phyloP scores from a whole-genome alignment of 2,329 filamentous ascomycete species.

The Monosporascus cannonballus region DNA sequence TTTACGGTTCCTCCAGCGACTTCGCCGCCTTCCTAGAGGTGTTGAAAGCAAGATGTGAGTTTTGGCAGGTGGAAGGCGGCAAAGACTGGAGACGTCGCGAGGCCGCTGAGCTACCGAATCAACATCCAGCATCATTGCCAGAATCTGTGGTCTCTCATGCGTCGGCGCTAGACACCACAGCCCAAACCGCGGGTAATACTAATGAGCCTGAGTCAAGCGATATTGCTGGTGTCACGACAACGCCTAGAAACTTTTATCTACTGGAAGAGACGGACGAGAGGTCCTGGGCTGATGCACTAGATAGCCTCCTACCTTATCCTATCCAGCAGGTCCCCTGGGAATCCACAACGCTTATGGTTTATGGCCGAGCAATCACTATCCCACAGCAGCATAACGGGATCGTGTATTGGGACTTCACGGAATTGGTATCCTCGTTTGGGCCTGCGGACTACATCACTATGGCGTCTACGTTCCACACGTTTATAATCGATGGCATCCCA shows the following conservation, averaged over 20 bases:
- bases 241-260: slow-evolving; percentile 24
- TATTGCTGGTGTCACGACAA: slow-evolving; percentile 5
- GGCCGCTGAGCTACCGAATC: slow-evolving; percentile 24
- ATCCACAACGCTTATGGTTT: slow-evolving; percentile 42
- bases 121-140: slow-evolving; percentile 6
- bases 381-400: slow-evolving; percentile 52
- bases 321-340: slow-evolving; percentile 30
- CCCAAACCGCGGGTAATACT: neutral
- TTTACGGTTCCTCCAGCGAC: slow-evolving; percentile 60
- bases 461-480: slow-evolving; percentile 72
- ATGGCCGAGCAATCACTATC: slow-evolving; percentile 57
- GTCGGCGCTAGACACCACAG: neutral
- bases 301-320: slow-evolving; percentile 4
- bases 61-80: slow-evolving; percentile 76
- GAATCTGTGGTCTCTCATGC: slow-evolving; percentile 3
- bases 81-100: slow-evolving; percentile 64
- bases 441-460: slow-evolving; percentile 80
- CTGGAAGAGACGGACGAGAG: slow-evolving; percentile 17
- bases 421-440: slow-evolving; percentile 63
- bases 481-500: slow-evolving; percentile 67
- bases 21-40: slow-evolving; percentile 73
- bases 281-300: slow-evolving; percentile 19
- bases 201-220: slow-evolving; percentile 3
- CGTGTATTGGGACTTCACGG: slow-evolving; percentile 60
- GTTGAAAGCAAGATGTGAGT: slow-evolving; percentile 69